Evolutionary conservation across 352 stramenopile species (phyloP), one percentile per base, ranked within the genome.

Genomic region (Phytophthora palmivora): DNA sequence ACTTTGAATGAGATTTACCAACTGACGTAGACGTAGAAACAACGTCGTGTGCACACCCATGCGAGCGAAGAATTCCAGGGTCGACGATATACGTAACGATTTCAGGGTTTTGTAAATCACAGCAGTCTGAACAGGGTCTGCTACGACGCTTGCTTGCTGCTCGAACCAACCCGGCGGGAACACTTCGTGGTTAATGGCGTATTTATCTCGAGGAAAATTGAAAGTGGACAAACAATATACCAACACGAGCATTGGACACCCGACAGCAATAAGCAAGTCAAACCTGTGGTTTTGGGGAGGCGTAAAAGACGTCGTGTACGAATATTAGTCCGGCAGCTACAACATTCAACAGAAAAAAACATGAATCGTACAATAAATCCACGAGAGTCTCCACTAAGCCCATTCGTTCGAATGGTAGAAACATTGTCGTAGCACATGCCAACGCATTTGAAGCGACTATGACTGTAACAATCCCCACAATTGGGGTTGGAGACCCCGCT

Each of bases 121-220:
- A n/a, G n/a, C n/a, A n/a, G n/a, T n/a, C n/a, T n/a, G n/a, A n/a
- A n/a, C n/a, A n/a, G n/a, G n/a, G n/a, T n/a, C n/a, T n/a, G n/a
- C n/a, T n/a, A n/a, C n/a, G n/a, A n/a, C n/a, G n/a, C n/a, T n/a
- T 0, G 66, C 72, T 14, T 56, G 26, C 1, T 66, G 63, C 51
- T 84, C 75, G 10, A 74, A 79, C 11, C 43, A 55, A 0, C 56
- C 66, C 1, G 58, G 21, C 0, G 72, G 72, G 22, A 78, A 84
- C 1, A 72, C 24, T 18, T 71, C 56, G 4, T 58, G 22, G 53
- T 82, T 83, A 48, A 82, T 73, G 7, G 32, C 69, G 7, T 72
- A 58, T 9, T 68, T 63, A 11, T 63, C 48, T 3, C 58, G 61
- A 16, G 74, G 61, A 38, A 82, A 68, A 11, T 45, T 50, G n/a